Base-by-base conservation (phyloP, 2,329 filamentous ascomycete species). In the Fusarium buharicum region DNA sequence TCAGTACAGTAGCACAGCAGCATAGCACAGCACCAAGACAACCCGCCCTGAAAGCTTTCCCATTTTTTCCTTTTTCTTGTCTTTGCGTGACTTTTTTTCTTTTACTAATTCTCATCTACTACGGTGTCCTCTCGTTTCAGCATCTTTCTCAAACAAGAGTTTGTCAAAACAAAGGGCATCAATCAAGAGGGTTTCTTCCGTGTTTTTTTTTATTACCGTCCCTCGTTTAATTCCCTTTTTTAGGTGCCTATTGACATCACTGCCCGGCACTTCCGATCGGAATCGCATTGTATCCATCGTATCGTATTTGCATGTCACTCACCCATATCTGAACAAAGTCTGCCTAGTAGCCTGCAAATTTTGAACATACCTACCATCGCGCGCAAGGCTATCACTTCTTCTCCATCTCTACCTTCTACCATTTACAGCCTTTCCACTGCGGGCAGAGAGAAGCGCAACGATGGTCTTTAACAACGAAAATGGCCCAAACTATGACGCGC, bases 391-490 rank as follows among this genome's bases (percentile, higher is more conserved):
- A 6, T 6, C 6, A 12, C 36, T 18, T n/a, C 20, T 22, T 3
- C 20, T 46, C n/a, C 20, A 3, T 17, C 20, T 14, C 6, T 4
- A 24, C 30, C 20, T 9, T 18, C 28, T 30, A 37, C 20, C 28
- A 27, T 17, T 17, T n/a, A 27, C 14, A 20, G 18, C 27, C 20
- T 36, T 54, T 28, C 16, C n/a, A 6, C 22, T 50, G 17, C 40
- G 16, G 27, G 2, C 10, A 62, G 27, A 52, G 20, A 30, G 30
- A 41, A 49, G n/a, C n/a, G 33, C 13, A 49, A 46, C 10, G 11
- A 64, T 64, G 62, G 62, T 38, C 3, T 63, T 59, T 39, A 66
- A 51, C 43, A 66, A 51, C 43, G 38, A 53, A 16, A 45, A 58
- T 28, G 57, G 62, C 28, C 56, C 50, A 41, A 45, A 62, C 38